Evolutionary conservation across 2,329 filamentous ascomycete genomes (phyloP).

Genomic region (Xylariaceae sp.): DNA sequence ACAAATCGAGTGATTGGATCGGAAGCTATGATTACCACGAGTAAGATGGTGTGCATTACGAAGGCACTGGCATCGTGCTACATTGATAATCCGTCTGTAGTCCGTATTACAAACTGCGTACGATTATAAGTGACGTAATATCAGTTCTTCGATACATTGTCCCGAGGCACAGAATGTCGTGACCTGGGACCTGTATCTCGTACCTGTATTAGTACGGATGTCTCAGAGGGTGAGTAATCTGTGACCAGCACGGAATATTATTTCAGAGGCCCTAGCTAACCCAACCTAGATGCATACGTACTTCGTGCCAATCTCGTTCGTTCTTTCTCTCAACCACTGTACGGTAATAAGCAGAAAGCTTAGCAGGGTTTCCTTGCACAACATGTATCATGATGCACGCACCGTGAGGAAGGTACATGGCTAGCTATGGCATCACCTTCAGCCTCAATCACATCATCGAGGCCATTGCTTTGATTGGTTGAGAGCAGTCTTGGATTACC

Average conservation of each 20-base stretch:
- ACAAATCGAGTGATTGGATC: background rate
- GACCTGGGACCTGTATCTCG: no score
- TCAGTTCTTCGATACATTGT: background rate
- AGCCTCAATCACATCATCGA: slow-evolving; percentile 26
- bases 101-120: background rate
- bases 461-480: slow-evolving; percentile 17
- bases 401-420: background rate
- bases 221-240: no score
- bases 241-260: no score
- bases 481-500: slow-evolving; percentile 3
- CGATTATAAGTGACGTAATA: background rate
- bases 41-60: background rate
- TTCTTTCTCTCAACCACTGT: no score
- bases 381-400: background rate
- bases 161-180: no score
- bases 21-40: background rate
- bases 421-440: slow-evolving; percentile 22
- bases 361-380: background rate
- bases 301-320: no score
- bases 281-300: no score
- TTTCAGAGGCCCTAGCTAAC: no score
- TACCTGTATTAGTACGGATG: no score
- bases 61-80: background rate
- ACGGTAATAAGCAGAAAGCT: background rate
- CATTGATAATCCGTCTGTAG: background rate